These are phyloP conservation scores for Musa schizocarpa DNA, from an alignment of 176 grass and related monocot genomes.

Conservation along the genomic window DNA sequence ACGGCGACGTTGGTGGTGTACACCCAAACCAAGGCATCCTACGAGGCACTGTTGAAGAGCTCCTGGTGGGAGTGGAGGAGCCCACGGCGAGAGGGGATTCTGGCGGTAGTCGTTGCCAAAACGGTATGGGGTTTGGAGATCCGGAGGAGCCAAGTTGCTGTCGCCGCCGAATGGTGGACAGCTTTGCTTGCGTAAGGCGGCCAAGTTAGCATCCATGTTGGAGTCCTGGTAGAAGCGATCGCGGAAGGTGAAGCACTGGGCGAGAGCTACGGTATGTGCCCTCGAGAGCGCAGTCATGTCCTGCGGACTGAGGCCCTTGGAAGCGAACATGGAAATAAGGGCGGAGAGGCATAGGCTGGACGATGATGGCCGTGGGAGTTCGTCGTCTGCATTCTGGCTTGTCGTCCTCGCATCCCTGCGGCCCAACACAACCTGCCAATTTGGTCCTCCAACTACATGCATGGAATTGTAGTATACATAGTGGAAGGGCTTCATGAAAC, in stretches of 20 bases:
- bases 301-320: constrained; percentile 35
- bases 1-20: constrained; percentile 24
- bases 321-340: constrained; percentile 34
- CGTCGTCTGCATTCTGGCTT: constrained; percentile 34
- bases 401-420: constrained; percentile 49
- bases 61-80: no score
- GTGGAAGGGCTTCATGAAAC: no score
- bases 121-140: no score
- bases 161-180: constrained; percentile 25
- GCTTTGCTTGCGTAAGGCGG: background rate
- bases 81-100: no score
- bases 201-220: constrained; percentile 25
- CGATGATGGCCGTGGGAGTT: constrained; percentile 27
- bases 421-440: constrained; percentile 39
- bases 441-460: constrained; percentile 46
- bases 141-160: constrained; percentile 15
- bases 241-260: constrained; percentile 32
- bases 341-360: constrained; percentile 33
- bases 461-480: no score
- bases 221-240: constrained; percentile 34
- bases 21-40: constrained; percentile 30
- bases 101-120: no score
- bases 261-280: constrained; percentile 41
- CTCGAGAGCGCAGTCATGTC: constrained; percentile 65
- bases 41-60: no score